Evolutionary conservation across 148 eudicot genomes (phyloP).

Genomic region (Heliosperma pusillum): DNA sequence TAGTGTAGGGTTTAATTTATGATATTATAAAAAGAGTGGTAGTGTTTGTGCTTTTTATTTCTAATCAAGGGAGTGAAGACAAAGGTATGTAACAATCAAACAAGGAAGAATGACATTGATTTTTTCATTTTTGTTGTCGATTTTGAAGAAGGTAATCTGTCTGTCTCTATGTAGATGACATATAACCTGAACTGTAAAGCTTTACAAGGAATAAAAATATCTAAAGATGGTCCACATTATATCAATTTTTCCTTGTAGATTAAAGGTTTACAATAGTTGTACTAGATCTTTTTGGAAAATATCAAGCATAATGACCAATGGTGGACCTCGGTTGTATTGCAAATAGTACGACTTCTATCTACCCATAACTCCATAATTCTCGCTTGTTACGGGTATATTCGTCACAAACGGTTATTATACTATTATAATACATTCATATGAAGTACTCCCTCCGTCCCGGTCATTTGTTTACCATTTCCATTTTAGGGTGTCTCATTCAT

Average conservation of each 20-base stretch:
- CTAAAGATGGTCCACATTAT: neutral
- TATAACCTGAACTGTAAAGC: neutral
- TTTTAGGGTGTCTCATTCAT: no score
- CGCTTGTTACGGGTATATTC: no score
- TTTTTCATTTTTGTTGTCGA: neutral
- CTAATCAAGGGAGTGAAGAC: conserved; percentile 6
- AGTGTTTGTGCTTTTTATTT: neutral
- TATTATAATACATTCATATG: no score
- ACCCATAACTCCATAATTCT: no score
- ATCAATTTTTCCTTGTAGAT: neutral
- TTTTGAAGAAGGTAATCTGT: neutral
- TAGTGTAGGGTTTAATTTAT: neutral
- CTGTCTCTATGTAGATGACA: conserved; percentile 3
- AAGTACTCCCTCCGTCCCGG: no score
- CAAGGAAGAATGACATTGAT: neutral
- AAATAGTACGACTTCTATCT: no score
- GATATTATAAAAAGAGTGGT: neutral
- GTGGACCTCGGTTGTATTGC: neutral
- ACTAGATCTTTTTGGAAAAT: neutral
- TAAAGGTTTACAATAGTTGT: neutral
- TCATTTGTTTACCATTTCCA: no score
- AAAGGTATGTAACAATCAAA: conserved; percentile 1
- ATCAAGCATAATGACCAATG: neutral
- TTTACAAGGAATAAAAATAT: conserved; percentile 10
- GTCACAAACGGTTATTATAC: no score